Percentiles rank a stretch among this genome's conserved stretches.
Conservation (phyloP, 1,139 yeast genomes). For the Saccharomycopsis hybrid region DNA sequence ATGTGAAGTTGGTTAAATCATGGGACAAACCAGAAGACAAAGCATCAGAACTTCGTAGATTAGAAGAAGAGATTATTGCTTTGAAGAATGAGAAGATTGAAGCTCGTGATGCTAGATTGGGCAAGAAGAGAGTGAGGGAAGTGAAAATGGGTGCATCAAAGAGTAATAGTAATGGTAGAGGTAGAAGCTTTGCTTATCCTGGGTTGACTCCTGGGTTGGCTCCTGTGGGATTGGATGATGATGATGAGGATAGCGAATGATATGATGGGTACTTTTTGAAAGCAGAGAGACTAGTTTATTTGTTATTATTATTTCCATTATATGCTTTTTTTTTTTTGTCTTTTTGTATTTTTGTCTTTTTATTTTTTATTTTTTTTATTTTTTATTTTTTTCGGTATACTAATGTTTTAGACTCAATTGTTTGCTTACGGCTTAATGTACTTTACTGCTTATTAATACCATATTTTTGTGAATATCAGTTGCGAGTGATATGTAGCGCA, state of each 20-base stretch:
- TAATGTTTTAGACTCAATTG: too few relatives aligned
- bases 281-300: too few relatives aligned
- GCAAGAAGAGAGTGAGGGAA: slow-evolving; percentile 27
- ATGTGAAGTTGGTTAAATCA: slow-evolving; percentile 32
- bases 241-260: slow-evolving; percentile 23
- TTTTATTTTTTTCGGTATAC: too few relatives aligned
- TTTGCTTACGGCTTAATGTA: too few relatives aligned
- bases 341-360: too few relatives aligned
- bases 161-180: slow-evolving; percentile 23
- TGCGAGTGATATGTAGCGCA: too few relatives aligned
- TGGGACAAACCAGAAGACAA: slow-evolving; percentile 40
- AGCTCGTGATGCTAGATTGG: slow-evolving; percentile 20
- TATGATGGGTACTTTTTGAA: not conserved
- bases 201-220: slow-evolving; percentile 92
- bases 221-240: slow-evolving; percentile 63
- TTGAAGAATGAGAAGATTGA: slow-evolving; percentile 27
- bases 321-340: too few relatives aligned
- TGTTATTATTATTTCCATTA: too few relatives aligned
- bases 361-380: too few relatives aligned
- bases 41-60: slow-evolving; percentile 40
- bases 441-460: too few relatives aligned
- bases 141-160: slow-evolving; percentile 16
- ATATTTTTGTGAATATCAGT: too few relatives aligned
- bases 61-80: slow-evolving; percentile 37
- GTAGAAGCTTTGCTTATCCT: slow-evolving; percentile 36